phyloP scores from a whole-genome alignment of 352 stramenopile species.

The Pythium grandisporangium region DNA sequence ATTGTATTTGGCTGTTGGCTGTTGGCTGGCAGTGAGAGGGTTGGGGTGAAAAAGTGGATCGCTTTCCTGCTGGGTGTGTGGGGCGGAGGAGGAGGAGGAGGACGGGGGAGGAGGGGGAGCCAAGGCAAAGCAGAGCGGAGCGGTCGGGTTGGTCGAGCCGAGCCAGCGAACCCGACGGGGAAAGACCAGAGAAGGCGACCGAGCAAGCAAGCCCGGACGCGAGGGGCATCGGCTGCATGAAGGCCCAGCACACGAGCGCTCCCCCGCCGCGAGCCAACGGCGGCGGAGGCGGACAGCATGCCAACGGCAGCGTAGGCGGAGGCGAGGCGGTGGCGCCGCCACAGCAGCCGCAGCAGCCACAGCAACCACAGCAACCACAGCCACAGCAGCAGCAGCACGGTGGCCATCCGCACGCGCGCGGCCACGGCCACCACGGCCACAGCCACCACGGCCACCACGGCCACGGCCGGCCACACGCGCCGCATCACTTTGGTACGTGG shows the following conservation, averaged over 20 bases:
- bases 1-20: too few species aligned
- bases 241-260: too few species aligned
- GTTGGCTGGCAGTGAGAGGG: too few species aligned
- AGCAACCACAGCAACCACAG: slow-evolving; percentile 3
- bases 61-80: too few species aligned
- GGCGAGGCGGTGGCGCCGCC: not conserved
- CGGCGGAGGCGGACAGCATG: not conserved
- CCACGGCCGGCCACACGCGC: slow-evolving; percentile 5
- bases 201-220: too few species aligned
- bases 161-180: not conserved
- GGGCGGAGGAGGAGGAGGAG: too few species aligned
- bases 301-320: not conserved
- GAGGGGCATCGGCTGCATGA: slow-evolving; percentile 5
- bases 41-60: too few species aligned
- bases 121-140: too few species aligned
- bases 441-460: not conserved
- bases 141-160: too few species aligned
- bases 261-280: slow-evolving; percentile 6
- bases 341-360: slow-evolving; percentile 2
- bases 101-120: too few species aligned
- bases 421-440: slow-evolving; percentile 4
- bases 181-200: slow-evolving; percentile 1
- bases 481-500: not conserved
- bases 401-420: slow-evolving; percentile 4
- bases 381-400: not conserved